Evolutionary conservation across 257 asterid species (phyloP).

Genomic region (Solanum ossicruentum): DNA sequence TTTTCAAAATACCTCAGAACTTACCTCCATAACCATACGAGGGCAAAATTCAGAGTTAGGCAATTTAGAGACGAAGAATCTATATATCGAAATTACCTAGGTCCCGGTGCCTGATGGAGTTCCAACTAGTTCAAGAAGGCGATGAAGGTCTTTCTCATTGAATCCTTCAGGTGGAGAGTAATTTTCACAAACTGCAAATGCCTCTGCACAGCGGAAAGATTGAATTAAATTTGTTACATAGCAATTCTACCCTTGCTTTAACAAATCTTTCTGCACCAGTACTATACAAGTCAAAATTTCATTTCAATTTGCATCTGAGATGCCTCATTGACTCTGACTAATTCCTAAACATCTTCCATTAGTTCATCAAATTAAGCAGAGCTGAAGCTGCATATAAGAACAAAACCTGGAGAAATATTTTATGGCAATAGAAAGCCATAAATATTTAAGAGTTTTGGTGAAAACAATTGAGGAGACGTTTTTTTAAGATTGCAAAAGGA

Average conservation of each 20-base stretch:
- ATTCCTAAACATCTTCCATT: not conserved
- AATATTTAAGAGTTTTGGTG: not conserved
- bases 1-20: not conserved
- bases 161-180: conserved; percentile 95
- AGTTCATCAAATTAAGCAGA: not conserved
- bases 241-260: not conserved
- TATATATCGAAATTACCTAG: conserved; percentile 33
- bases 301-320: not conserved
- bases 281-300: not conserved
- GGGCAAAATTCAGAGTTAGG: not conserved
- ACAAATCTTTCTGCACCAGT: not conserved
- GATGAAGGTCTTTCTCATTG: conserved; percentile 71
- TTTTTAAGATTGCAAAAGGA: not conserved
- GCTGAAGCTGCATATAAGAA: not conserved
- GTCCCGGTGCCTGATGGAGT: conserved; percentile 89
- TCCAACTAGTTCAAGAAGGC: conserved; percentile 82
- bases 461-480: not conserved
- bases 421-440: not conserved
- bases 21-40: not conserved
- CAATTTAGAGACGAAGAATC: not conserved
- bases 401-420: not conserved
- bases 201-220: conserved; percentile 40
- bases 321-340: not conserved
- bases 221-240: not conserved
- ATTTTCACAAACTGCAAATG: conserved; percentile 89